Evolutionary conservation across 108 stramenopile genomes (phyloP).

Genomic region (Fragilaria crotonensis): DNA sequence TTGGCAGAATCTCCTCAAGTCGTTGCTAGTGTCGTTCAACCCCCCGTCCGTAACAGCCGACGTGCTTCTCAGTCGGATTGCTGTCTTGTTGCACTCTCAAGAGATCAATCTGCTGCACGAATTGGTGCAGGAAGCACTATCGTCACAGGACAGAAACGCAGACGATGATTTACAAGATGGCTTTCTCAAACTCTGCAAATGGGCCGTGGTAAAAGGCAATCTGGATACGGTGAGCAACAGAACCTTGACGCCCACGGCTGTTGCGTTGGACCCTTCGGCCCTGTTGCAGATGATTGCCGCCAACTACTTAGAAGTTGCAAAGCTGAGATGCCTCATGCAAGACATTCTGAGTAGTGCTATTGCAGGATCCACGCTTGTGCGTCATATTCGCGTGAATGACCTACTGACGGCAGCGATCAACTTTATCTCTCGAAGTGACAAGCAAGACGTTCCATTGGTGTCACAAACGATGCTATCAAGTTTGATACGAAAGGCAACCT

Average conservation of each 20-base stretch:
- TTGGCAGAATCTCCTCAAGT: too few species aligned
- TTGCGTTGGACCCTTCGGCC: not conserved
- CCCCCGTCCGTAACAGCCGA: too few species aligned
- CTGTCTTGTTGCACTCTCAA: too few species aligned
- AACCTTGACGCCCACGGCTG: not conserved
- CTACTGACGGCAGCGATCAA: constrained; percentile 1
- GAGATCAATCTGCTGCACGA: too few species aligned
- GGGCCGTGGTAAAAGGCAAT: not conserved
- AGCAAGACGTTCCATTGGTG: too few species aligned
- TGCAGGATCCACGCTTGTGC: not conserved
- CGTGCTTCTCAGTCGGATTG: too few species aligned
- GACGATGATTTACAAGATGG: not conserved
- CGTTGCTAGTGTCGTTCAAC: too few species aligned
- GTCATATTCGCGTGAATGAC: constrained; percentile 1
- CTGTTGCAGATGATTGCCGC: not conserved
- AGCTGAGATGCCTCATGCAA: not conserved
- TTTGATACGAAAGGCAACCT: too few species aligned
- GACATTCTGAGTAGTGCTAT: not conserved
- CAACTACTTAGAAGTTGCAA: not conserved
- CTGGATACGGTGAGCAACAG: not conserved
- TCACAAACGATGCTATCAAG: too few species aligned
- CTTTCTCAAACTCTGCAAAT: not conserved
- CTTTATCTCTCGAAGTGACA: constrained; percentile 1
- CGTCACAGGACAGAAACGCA: too few species aligned
- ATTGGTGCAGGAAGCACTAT: too few species aligned